Evolutionary conservation across 192 early-diverging fungal genomes (phyloP), one percentile per base, ranked within the genome.

Genomic region (Backusella tuberculispora): DNA sequence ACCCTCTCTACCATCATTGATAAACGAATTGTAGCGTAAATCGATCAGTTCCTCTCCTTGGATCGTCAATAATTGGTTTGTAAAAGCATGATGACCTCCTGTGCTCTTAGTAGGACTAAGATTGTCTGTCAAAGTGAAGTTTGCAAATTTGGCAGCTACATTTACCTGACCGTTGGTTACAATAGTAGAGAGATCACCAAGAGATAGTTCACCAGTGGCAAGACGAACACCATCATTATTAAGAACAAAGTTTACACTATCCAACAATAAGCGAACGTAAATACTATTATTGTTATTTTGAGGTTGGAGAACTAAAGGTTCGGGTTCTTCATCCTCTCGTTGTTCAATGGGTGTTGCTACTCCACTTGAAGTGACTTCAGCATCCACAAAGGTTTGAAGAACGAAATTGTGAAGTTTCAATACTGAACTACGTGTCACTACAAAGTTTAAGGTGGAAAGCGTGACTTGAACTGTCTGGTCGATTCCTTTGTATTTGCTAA

Each of bases 41-140:
- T 96, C 93, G 0, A 95, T 95, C 38, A 96, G 82, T 69, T 97
- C 91, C 37, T 94, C 92, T 12, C 95, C 95, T 80, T 97, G 91
- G 73, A 99, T 95, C 4, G 86, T 87, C 9, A 98, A 79, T 19
- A 98, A 19, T 44, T 86, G 73, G 14, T 65, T 63, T 15, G 21
- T 45, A 14, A 48, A 37, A 3, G 15, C n/a, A 6, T 24, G 26
- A 34, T 71, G 24, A 1, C 19, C 14, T 14, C 12, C 21, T 26
- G 68, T 15, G 2, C 9, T 19, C 6, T 47, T 40, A 6, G 15
- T 13, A 40, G 38, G 64, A 21, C 74, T 81, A 12, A 89, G 81
- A 69, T 93, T 91, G 71, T 93, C 89, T 0, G 84, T 85, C 17
- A 93, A 76, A 34, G 84, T 87, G 44, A 95, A 88, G 73, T 89